Conservation (phyloP, 306 rosid species). For the Luffa acutangula region DNA sequence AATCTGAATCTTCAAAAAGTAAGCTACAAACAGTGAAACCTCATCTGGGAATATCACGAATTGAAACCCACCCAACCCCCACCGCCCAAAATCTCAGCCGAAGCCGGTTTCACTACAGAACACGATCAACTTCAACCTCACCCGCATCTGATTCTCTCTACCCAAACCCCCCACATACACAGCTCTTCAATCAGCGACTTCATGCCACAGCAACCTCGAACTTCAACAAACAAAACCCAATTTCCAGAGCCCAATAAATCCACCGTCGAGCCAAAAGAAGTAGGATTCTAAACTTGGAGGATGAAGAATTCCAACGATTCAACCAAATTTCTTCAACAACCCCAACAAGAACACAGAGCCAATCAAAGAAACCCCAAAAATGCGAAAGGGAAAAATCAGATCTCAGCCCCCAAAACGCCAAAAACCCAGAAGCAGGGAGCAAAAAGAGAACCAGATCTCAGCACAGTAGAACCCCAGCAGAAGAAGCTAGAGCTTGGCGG, state of each 20-base stretch:
- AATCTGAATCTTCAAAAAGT: conserved; percentile 35
- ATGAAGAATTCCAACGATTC: neutral
- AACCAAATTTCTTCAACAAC: neutral
- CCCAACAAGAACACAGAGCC: neutral
- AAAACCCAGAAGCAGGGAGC: conserved; percentile 20
- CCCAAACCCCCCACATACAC: neutral
- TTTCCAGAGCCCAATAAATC: neutral
- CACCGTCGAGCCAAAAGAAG: neutral
- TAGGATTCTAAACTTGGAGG: conserved; percentile 19
- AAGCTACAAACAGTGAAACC: conserved; percentile 24
- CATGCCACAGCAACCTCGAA: conserved; percentile 7
- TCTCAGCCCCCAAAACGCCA: conserved; percentile 34
- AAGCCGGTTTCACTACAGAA: conserved; percentile 10
- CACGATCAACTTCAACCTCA: conserved; percentile 10
- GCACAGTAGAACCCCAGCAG: conserved; percentile 15
- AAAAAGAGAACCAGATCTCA: conserved; percentile 47
- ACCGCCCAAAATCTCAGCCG: conserved; percentile 8
- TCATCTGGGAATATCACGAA: conserved; percentile 30
- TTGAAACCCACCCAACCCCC: neutral
- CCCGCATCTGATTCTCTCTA: conserved; percentile 10
- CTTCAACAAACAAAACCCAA: neutral
- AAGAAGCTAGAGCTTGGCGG: conserved; percentile 15
- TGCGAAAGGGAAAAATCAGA: conserved; percentile 27
- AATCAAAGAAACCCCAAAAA: conserved; percentile 8
- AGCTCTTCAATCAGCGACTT: neutral